A percentile compares a stretch with the other conserved stretches of the same genome.
These are phyloP conservation scores for Venturia carpophila DNA, from an alignment of 2,329 filamentous ascomycete species.

Conservation along the genomic window DNA sequence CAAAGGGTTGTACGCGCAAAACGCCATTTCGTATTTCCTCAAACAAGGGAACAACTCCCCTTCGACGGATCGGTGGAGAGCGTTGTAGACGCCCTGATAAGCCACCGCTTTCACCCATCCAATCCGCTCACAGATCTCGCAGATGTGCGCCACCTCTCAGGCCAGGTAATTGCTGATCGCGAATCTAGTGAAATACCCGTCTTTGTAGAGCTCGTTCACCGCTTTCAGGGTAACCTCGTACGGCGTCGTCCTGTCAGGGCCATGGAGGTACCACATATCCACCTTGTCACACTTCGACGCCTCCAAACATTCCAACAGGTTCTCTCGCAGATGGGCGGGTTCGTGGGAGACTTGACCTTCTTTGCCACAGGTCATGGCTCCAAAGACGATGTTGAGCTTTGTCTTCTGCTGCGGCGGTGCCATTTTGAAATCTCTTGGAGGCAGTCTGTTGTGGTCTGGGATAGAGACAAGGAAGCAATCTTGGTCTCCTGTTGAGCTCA, in stretches of 20 bases:
- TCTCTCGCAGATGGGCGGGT: conserved; percentile 30
- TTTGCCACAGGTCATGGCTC: conserved; percentile 34
- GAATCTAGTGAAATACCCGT: conserved; percentile 21
- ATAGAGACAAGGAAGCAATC: too few relatives aligned
- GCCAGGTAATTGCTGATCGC: conserved; percentile 40
- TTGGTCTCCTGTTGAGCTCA: too few relatives aligned
- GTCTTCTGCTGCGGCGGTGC: background rate
- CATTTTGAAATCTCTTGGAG: too few relatives aligned
- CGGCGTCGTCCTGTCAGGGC: conserved; percentile 3
- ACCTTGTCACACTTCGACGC: conserved; percentile 29
- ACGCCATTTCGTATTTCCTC: conserved; percentile 36
- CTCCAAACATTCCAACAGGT: conserved; percentile 31
- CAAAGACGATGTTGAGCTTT: conserved; percentile 28
- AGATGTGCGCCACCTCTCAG: conserved; percentile 43
- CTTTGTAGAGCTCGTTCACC: background rate
- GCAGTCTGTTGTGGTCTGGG: too few relatives aligned
- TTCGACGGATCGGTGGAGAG: conserved; percentile 33
- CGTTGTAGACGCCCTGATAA: conserved; percentile 42
- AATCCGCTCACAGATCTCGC: conserved; percentile 36
- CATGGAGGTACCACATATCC: conserved; percentile 12
- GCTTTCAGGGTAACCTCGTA: background rate
- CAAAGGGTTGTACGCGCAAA: conserved; percentile 38
- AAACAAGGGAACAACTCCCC: conserved; percentile 38
- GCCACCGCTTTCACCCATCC: conserved; percentile 38
- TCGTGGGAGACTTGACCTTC: conserved; percentile 26